These are phyloP conservation scores for Tylopilus orsonianus DNA, from an alignment of 1,284 basidiomycete genomes.

Conservation along the genomic window DNA sequence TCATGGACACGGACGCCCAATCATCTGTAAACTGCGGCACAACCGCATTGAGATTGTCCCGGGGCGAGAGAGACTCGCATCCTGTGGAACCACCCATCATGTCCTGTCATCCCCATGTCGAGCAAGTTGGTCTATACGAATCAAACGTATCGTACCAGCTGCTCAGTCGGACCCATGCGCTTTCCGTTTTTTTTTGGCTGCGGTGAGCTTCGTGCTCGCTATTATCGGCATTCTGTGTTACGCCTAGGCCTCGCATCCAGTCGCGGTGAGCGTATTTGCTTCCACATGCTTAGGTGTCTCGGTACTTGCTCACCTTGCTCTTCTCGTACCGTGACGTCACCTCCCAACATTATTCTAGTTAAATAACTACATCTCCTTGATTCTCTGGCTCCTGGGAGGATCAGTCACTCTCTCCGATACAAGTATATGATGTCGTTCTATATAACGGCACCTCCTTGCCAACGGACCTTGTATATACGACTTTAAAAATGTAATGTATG, in stretches of 20 bases:
- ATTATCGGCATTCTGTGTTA: conserved; percentile 51
- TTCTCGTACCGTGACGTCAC: too few relatives aligned
- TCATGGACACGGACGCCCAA: not conserved
- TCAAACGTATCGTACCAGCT: conserved; percentile 41
- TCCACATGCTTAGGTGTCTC: conserved; percentile 38
- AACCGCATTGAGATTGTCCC: not conserved
- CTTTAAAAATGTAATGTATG: too few relatives aligned
- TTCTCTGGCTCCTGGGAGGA: too few relatives aligned
- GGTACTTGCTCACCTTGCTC: conserved; percentile 14
- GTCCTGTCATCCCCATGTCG: conserved; percentile 46
- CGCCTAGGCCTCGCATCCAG: conserved; percentile 48
- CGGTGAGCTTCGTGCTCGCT: conserved; percentile 52
- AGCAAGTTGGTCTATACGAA: conserved; percentile 40
- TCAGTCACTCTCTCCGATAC: too few relatives aligned
- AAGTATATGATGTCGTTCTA: too few relatives aligned
- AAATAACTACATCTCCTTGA: not conserved
- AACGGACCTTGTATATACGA: too few relatives aligned
- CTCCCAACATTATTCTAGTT: not conserved
- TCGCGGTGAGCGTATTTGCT: conserved; percentile 43
- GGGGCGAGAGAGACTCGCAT: not conserved
- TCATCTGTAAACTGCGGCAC: not conserved
- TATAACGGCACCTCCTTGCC: too few relatives aligned
- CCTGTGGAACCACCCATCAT: conserved; percentile 29
- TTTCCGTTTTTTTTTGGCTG: conserved; percentile 50
- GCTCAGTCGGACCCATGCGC: conserved; percentile 47